Percentiles rank a stretch among this genome's conserved stretches.
Conservation (phyloP, 768 basidiomycete species). For the Collybia sp. region DNA sequence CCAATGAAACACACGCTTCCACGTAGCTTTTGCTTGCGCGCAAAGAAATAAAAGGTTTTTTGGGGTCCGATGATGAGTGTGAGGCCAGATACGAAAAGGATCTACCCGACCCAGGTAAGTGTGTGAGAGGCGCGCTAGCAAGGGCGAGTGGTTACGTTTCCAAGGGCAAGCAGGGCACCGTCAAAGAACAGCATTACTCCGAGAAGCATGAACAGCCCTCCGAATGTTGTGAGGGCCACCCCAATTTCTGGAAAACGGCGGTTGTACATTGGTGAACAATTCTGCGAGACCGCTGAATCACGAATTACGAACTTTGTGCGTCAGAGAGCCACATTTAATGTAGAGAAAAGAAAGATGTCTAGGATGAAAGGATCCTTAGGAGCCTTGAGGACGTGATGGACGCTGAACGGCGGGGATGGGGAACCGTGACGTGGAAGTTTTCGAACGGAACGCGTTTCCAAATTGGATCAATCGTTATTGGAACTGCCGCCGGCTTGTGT, state of each 20-base stretch:
- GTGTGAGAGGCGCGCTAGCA: neutral
- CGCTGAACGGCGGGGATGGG: too few species aligned
- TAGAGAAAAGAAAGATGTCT: neutral
- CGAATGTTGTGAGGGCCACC: constrained; percentile 94
- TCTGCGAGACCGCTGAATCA: constrained; percentile 1
- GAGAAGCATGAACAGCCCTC: constrained; percentile 92
- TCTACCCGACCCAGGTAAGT: constrained; percentile 38
- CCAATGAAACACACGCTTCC: constrained; percentile 87
- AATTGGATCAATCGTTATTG: too few species aligned
- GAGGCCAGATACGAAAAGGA: constrained; percentile 91
- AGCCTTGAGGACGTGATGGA: neutral
- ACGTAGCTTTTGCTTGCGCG: constrained; percentile 89
- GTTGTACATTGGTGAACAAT: neutral
- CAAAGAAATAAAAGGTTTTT: constrained; percentile 98
- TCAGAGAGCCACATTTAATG: constrained; percentile 61
- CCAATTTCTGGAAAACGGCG: constrained; percentile 69
- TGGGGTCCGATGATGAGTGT: constrained; percentile 96
- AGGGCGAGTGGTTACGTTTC: constrained; percentile 61
- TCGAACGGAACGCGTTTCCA: too few species aligned
- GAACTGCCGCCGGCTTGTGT: too few species aligned
- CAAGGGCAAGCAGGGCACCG: constrained; percentile 91
- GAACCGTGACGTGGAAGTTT: too few species aligned
- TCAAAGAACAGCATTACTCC: constrained; percentile 97
- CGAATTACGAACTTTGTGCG: constrained; percentile 50
- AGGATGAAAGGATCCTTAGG: too few species aligned